phyloP scores from a whole-genome alignment of 2,329 filamentous ascomycete species.

The Sporothrix schenckii region DNA sequence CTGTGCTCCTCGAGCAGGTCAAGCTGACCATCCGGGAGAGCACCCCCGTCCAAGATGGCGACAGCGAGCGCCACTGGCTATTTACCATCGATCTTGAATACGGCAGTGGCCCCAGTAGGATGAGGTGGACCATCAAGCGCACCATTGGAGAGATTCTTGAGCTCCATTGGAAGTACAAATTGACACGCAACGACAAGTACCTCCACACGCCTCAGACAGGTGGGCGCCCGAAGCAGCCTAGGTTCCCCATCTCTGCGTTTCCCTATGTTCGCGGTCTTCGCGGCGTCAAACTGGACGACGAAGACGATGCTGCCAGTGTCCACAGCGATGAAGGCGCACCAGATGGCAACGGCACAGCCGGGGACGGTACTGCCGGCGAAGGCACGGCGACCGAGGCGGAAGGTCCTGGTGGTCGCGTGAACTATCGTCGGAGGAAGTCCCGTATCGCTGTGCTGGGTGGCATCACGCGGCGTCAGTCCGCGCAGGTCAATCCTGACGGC shows the following conservation, averaged over 20 bases:
- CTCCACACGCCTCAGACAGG: constrained; percentile 69
- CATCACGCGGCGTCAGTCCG: constrained; percentile 58
- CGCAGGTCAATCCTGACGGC: constrained; percentile 53
- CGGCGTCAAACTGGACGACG: constrained; percentile 76
- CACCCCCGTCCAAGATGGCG: constrained; percentile 64
- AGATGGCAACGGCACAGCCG: constrained; percentile 45
- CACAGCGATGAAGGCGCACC: constrained; percentile 44
- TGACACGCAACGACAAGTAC: constrained; percentile 83
- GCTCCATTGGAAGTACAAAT: constrained; percentile 89
- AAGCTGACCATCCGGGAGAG: constrained; percentile 87
- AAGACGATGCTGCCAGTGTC: constrained; percentile 57
- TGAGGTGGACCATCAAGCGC: constrained; percentile 93
- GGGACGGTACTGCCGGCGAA: constrained; percentile 59
- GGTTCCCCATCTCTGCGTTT: constrained; percentile 86
- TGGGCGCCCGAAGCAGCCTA: constrained; percentile 76
- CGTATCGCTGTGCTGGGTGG: constrained; percentile 56
- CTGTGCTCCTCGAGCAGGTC: constrained; percentile 90
- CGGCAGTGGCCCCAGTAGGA: constrained; percentile 89
- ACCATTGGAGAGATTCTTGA: constrained; percentile 90
- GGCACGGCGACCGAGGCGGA: constrained; percentile 72
- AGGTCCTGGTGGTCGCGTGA: constrained; percentile 45
- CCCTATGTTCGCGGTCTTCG: constrained; percentile 84
- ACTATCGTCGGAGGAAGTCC: constrained; percentile 52
- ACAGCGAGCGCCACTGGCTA: constrained; percentile 72
- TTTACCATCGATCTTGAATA: constrained; percentile 95